phyloP scores from a whole-genome alignment of 1,284 basidiomycete genomes.

The Schizophyllum amplum region DNA sequence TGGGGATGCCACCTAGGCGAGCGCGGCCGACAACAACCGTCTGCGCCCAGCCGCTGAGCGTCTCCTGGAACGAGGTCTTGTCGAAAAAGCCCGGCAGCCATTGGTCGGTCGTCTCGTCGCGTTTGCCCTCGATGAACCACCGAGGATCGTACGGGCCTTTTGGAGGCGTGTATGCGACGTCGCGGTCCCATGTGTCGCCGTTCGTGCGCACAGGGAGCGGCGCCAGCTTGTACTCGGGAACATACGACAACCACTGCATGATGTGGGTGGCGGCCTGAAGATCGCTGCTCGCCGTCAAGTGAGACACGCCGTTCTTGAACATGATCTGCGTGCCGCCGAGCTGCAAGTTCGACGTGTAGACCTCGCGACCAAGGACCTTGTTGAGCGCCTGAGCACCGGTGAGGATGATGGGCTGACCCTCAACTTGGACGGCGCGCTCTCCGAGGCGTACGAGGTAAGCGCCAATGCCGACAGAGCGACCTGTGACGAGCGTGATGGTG shows the following conservation, averaged over 20 bases:
- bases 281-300: slow-evolving; percentile 91
- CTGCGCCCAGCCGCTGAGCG: slow-evolving; percentile 94
- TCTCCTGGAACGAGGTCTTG: slow-evolving; percentile 94
- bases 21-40: slow-evolving; percentile 97
- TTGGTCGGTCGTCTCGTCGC: slow-evolving; percentile 70
- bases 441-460: slow-evolving; percentile 98
- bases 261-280: slow-evolving; percentile 91
- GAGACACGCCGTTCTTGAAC: slow-evolving; percentile 99
- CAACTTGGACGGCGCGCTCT: slow-evolving; percentile 97
- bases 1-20: slow-evolving; percentile 93
- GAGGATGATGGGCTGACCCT: slow-evolving; percentile 98
- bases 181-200: slow-evolving; percentile 85
- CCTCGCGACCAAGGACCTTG: slow-evolving; percentile 98
- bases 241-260: slow-evolving; percentile 91
- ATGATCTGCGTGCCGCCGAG: slow-evolving; percentile 99
- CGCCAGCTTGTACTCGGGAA: slow-evolving; percentile 76
- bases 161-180: slow-evolving; percentile 85
- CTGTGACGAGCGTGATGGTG: slow-evolving; percentile 98
- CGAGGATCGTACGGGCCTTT: slow-evolving; percentile 96
- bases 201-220: slow-evolving; percentile 70
- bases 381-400: slow-evolving; percentile 97
- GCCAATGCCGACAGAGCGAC: slow-evolving; percentile 98
- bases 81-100: slow-evolving; percentile 95
- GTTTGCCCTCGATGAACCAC: slow-evolving; percentile 95
- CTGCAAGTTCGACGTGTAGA: slow-evolving; percentile 98